phyloP scores from a whole-genome alignment of 1,139 yeast species.

The Candida tropicalis region DNA sequence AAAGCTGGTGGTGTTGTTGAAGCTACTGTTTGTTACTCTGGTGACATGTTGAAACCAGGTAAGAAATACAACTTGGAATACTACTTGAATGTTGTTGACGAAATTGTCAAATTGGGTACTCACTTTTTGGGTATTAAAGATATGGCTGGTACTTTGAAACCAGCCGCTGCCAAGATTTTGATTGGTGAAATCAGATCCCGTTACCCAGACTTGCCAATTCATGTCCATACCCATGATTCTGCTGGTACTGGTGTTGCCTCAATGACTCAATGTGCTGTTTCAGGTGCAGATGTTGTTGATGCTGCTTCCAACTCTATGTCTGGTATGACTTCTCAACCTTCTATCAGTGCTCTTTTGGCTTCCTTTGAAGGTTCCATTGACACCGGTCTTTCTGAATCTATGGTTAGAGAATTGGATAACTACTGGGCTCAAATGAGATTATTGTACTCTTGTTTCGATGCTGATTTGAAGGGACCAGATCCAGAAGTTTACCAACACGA shows the following conservation, averaged over 20 bases:
- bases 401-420: conserved; percentile 81
- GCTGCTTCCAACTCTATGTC: conserved; percentile 97
- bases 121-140: conserved; percentile 97
- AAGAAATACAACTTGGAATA: conserved; percentile 94
- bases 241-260: conserved; percentile 99
- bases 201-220: conserved; percentile 94
- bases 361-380: conserved; percentile 86
- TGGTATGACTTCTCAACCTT: conserved; percentile 98
- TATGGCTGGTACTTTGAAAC: conserved; percentile 99
- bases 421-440: conserved; percentile 99
- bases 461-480: conserved; percentile 98
- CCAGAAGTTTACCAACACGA: conserved; percentile 98
- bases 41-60: conserved; percentile 94
- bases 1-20: conserved; percentile 99
- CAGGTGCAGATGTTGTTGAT: conserved; percentile 98
- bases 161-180: conserved; percentile 84
- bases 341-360: conserved; percentile 88
- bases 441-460: conserved; percentile 94
- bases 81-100: conserved; percentile 78
- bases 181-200: conserved; percentile 79
- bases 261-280: conserved; percentile 90
- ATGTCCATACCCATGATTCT: conserved; percentile 98
- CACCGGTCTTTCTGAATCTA: conserved; percentile 67
- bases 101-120: conserved; percentile 91
- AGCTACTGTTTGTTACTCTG: conserved; percentile 97